Conservation (phyloP, 2,329 filamentous ascomycete genomes). For the Aurifilum marmelostoma region DNA sequence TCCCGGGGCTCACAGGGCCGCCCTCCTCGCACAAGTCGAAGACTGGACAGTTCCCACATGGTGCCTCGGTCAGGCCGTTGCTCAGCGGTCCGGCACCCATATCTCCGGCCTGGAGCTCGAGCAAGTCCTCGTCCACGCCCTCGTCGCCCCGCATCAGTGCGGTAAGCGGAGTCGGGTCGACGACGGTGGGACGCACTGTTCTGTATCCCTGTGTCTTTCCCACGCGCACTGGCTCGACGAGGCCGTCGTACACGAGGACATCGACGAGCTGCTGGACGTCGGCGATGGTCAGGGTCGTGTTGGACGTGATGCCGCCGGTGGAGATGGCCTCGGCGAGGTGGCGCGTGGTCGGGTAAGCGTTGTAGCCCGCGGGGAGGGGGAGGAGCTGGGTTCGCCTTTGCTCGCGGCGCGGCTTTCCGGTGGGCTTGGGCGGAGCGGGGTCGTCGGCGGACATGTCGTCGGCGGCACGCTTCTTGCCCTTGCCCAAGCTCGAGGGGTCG, state of each 20-base stretch:
- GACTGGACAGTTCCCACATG: constrained; percentile 90
- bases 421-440: constrained; percentile 30
- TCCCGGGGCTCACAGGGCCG: constrained; percentile 85
- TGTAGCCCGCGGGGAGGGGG: constrained; percentile 68
- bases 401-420: constrained; percentile 22
- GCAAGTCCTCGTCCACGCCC: constrained; percentile 32
- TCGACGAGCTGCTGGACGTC: constrained; percentile 87
- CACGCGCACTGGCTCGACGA: constrained; percentile 68
- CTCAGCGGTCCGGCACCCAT: constrained; percentile 47
- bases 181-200: constrained; percentile 53
- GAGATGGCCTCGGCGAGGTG: constrained; percentile 78
- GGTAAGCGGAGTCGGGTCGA: constrained; percentile 36
- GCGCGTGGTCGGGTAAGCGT: constrained; percentile 77
- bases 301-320: constrained; percentile 69
- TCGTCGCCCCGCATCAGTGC: constrained; percentile 35
- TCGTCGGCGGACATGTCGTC: constrained; percentile 48
- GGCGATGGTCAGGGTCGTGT: constrained; percentile 69
- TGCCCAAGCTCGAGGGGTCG: constrained; percentile 37
- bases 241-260: constrained; percentile 85
- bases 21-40: constrained; percentile 91
- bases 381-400: constrained; percentile 46
- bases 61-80: constrained; percentile 84
- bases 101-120: constrained; percentile 29
- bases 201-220: constrained; percentile 57
- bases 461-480: constrained; percentile 57